Base-by-base conservation (phyloP, 2,329 filamentous ascomycete genomes). In the Stachybotrys elegans region DNA sequence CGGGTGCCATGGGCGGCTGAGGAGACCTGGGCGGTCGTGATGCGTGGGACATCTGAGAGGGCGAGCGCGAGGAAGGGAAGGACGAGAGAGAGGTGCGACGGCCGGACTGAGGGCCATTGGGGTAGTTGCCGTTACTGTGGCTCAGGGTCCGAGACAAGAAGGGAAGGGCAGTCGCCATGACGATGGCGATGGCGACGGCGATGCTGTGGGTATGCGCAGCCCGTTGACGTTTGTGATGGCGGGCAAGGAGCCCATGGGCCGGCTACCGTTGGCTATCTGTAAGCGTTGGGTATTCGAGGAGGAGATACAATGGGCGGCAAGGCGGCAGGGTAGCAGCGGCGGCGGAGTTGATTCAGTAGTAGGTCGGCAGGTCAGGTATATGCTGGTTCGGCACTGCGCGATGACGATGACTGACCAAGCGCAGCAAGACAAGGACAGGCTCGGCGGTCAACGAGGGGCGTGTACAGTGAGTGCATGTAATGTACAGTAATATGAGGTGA, bases 1-100 rank as follows among this genome's bases (percentile, higher is more conserved):
- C 77, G 48, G 47, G 42, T 25, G 70, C 66, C 43, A 69, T 60
- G 48, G 67, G 68, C 43, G 70, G 72, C 41, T 79, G 72, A 43
- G 79, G 78, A 36, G 78, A 81, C 58, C 70, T 73, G 40, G 76
- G 69, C 36, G 76, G 75, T 46, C 75, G 71, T 47, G 69, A 75
- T 56, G 59, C 61, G 54, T 70, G 70, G 44, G 78, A 81, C 70
- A 80, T 76, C 56, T 78, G 71, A 44, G 78, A 81, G 41, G 72
- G 68, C 38, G 77, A 76, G 46, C 77, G 71, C 41, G 79, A 78
- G 12, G 76, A 74, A 47, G 80, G 77, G 56, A 84, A 80, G 34
- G 81, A 84, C 21, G 81, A 78, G 39, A 85, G 67, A n/a, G 83
- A 86, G 34, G 76, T 73, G 56, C 74, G 67, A 54, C 60, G 60